Percentiles rank a stretch among this genome's conserved stretches.
phyloP scores from a whole-genome alignment of 306 rosid genomes.

The Amphicarpaea edgeworthii region DNA sequence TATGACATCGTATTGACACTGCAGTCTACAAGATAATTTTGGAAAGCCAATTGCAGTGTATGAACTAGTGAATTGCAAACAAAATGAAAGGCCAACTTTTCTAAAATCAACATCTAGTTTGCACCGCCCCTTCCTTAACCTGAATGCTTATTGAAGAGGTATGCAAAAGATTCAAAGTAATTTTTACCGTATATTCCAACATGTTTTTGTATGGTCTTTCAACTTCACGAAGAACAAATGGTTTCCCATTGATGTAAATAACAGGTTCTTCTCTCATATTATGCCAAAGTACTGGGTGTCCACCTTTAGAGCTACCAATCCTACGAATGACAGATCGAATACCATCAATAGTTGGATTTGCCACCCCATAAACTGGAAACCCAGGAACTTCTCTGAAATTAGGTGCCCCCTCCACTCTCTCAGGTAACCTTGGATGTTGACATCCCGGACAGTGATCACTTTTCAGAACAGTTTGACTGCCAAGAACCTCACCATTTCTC shows the following conservation, averaged over 20 bases:
- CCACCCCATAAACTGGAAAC: slow-evolving; percentile 95
- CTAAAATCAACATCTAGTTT: slow-evolving; percentile 27
- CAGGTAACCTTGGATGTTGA: slow-evolving; percentile 72
- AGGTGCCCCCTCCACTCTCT: slow-evolving; percentile 92
- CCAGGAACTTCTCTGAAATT: slow-evolving; percentile 93
- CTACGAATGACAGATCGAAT: slow-evolving; percentile 78
- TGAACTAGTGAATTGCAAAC: slow-evolving; percentile 19
- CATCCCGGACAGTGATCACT: slow-evolving; percentile 95
- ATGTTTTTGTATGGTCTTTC: slow-evolving; percentile 94
- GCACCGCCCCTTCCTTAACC: slow-evolving; percentile 29
- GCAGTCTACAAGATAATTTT: slow-evolving; percentile 9
- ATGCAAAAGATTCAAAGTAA: slow-evolving; percentile 11
- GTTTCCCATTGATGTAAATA: slow-evolving; percentile 90
- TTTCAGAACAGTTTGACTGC: slow-evolving; percentile 90
- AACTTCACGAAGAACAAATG: slow-evolving; percentile 94
- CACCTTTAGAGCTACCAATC: slow-evolving; percentile 71
- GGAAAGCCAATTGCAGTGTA: neutral
- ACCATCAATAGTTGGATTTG: slow-evolving; percentile 93
- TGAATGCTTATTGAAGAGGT: slow-evolving; percentile 23
- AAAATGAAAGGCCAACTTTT: slow-evolving; percentile 26
- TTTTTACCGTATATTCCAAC: slow-evolving; percentile 86
- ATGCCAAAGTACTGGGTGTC: slow-evolving; percentile 85
- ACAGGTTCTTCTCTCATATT: slow-evolving; percentile 98
- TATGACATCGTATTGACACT: slow-evolving; percentile 5
- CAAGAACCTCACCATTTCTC: slow-evolving; percentile 91